Evolutionary conservation across 441 rosid species (phyloP).

Genomic region (Gossypium laxum): DNA sequence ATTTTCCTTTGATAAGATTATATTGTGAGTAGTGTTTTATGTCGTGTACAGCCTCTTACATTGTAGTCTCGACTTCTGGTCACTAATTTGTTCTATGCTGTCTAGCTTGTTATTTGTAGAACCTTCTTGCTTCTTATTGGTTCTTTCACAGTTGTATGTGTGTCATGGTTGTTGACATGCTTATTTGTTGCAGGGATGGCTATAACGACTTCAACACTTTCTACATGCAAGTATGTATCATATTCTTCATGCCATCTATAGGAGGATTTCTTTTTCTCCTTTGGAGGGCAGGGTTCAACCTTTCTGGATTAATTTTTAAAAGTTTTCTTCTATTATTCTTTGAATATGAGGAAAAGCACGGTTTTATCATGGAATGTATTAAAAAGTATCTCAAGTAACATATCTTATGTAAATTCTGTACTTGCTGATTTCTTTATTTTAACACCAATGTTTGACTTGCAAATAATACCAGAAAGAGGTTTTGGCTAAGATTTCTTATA

Average conservation of each 20-base stretch:
- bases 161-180: conserved; percentile 13
- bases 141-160: neutral
- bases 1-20: neutral
- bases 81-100: neutral
- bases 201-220: conserved; percentile 99
- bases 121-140: neutral
- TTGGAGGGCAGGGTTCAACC: neutral
- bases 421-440: neutral
- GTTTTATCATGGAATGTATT: neutral
- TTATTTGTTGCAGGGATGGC: conserved; percentile 77
- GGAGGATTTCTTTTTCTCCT: neutral
- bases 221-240: conserved; percentile 88
- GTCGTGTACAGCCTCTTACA: neutral
- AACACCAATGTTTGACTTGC: neutral
- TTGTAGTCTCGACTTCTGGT: neutral
- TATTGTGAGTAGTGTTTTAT: neutral
- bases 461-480: neutral
- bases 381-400: neutral
- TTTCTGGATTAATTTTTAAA: neutral
- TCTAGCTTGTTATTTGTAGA: conserved; percentile 3
- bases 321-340: neutral
- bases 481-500: neutral
- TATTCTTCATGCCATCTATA: neutral
- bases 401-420: neutral
- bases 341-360: neutral